Evolutionary conservation across 2,329 filamentous ascomycete genomes (phyloP), one percentile per base, ranked within the genome.

Genomic region (Talaromyces amestolkiae): DNA sequence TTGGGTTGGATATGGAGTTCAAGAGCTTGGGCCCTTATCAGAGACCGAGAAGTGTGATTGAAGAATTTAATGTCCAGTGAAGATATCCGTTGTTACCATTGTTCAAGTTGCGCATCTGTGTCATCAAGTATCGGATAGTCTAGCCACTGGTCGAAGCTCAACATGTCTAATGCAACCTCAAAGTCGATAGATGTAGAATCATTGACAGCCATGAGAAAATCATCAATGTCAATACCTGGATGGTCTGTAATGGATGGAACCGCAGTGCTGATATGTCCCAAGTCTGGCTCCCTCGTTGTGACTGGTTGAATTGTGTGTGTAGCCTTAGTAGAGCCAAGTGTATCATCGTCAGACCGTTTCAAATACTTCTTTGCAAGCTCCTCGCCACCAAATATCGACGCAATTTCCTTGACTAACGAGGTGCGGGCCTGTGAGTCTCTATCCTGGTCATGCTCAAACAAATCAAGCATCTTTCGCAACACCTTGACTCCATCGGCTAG

Each of bases 1-100:
- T 82, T 71, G 76, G 71, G 2, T 54, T 79, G 75, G 22, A 77
- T 54, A 64, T 66, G 61, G 61, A 66, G 15, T 66, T 58, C 27
- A 58, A 53, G 13, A 58, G 59, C 33, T 19, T 66, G 17, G 65
- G 61, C 5, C 53, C 51, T 24, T 66, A 66, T 39, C 61, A 63
- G 39, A 62, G n/a, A 15, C 65, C 65, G 33, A 58, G 45, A 17
- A 66, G 65, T 33, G 65, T 66, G 33, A 66, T 66, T 47, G 61
- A 64, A 19, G 65, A 66, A 61, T 66, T 64, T 11, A 64, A 64
- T 31, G 58, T 17, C 24, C 9, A 33, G 49, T 53, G n/a, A 27
- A 53, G 15, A 15, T n/a, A 10, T 11, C 31, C n/a, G 8, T 56
- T 22, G 11, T 22, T 56, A 56, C 33, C 33, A 56, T 13, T 58